phyloP scores from a whole-genome alignment of 78 protist species.

The Thecamonas trahens region DNA sequence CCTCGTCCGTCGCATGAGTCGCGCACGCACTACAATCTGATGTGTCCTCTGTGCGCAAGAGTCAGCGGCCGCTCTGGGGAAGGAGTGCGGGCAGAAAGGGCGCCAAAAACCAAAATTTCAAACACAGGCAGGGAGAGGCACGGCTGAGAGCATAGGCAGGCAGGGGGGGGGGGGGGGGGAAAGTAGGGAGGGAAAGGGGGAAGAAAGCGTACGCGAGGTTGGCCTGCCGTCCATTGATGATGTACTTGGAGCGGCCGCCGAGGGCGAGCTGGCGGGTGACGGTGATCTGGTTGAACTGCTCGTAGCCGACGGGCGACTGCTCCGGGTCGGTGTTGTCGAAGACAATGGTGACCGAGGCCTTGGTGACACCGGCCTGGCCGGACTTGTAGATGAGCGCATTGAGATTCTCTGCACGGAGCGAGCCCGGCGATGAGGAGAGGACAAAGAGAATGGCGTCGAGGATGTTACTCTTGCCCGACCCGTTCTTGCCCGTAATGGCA shows the following conservation, averaged over 20 bases:
- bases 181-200: not conserved
- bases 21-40: too few species aligned
- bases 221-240: slow-evolving; percentile 72
- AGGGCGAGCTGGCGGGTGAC: slow-evolving; percentile 92
- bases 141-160: too few species aligned
- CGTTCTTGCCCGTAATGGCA: slow-evolving; percentile 98
- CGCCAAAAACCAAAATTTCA: too few species aligned
- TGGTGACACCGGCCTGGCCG: slow-evolving; percentile 96
- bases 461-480: slow-evolving; percentile 97
- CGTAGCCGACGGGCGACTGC: slow-evolving; percentile 91
- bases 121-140: too few species aligned
- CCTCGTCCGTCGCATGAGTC: too few species aligned
- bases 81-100: too few species aligned
- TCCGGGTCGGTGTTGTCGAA: slow-evolving; percentile 85
- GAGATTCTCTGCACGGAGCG: slow-evolving; percentile 74
- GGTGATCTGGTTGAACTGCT: slow-evolving; percentile 67
- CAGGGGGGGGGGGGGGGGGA: not conserved
- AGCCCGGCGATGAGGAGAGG: slow-evolving; percentile 18
- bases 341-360: slow-evolving; percentile 91
- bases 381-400: slow-evolving; percentile 94
- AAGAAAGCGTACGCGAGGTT: too few species aligned
- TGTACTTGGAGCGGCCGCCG: slow-evolving; percentile 64
- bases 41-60: too few species aligned
- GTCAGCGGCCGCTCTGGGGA: too few species aligned
- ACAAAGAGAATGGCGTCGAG: slow-evolving; percentile 99